Evolutionary conservation across 2,329 filamentous ascomycete genomes (phyloP), one percentile per base, ranked within the genome.

Genomic region (Acarospora socialis): DNA sequence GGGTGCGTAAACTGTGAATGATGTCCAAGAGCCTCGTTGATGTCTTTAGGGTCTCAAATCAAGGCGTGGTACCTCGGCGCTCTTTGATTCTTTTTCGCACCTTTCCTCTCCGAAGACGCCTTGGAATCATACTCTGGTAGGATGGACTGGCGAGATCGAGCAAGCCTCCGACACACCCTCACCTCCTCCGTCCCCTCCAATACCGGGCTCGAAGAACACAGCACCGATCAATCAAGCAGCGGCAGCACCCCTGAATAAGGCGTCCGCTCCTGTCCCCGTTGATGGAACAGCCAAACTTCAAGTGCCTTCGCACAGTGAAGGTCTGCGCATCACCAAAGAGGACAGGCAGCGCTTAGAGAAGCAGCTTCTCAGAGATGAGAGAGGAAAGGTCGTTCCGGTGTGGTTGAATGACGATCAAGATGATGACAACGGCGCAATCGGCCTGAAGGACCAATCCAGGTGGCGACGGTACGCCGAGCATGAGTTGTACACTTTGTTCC

Each of bases 381-480:
- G 75, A 32, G 81, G 86, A 45, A 78, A 71, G 47, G 83, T 86
- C 3, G 62, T 86, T 15, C 87, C 87, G 2, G 82, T 95, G 7
- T 95, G 87, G 87, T 65, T 95, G 18, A 69, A 72, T 4, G 84
- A 93, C 44, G 77, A 83, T 43, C 62, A 68, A 13, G 79, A 87
- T 42, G 67, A 70, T 5, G 65, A 72, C 0, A 68, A 80, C 21
- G 80, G 82, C 21, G 60, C 63, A 22, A 70, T 86, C 31, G 63
- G 70, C 21, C 63, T 95, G 42, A 81, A 77, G 45, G 81, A 93
- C 46, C 86, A 94, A 59, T 65, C 67, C 19, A 68, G 84, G 42
- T 95, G 90, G 87, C 72, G 84, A 41, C 71, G 80, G 23, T 95
- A 90, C 55, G 83, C 86, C 10, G 84, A 94, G 59, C 76, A 86